Percentiles rank a stretch among this genome's conserved stretches.
Evolutionary conservation across 441 rosid species (phyloP).

Genomic region (Euphorbia schlechtendalii): DNA sequence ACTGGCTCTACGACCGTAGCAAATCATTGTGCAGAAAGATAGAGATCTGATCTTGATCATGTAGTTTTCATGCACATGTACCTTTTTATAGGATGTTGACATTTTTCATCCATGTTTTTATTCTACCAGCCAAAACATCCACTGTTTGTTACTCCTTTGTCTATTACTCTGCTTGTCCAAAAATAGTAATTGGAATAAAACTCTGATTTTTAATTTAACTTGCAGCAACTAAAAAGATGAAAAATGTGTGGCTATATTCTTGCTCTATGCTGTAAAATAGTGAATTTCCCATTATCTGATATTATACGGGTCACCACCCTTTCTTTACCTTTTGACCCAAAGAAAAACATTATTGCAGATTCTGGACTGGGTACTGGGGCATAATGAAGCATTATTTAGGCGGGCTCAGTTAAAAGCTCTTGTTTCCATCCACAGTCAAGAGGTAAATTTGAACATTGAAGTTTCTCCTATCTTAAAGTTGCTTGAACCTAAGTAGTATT

Average conservation of each 20-base stretch:
- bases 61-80: neutral
- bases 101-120: too few relatives aligned
- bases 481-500: too few relatives aligned
- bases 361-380: slow-evolving; percentile 84
- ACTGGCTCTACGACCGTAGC: neutral
- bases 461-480: neutral
- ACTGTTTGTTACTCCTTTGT: neutral
- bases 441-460: slow-evolving; percentile 42
- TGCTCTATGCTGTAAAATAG: neutral
- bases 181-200: too few relatives aligned
- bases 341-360: slow-evolving; percentile 39
- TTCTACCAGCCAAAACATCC: neutral
- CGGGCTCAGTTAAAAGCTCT: slow-evolving; percentile 95
- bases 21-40: slow-evolving; percentile 5
- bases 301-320: too few relatives aligned
- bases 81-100: neutral
- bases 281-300: neutral
- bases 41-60: neutral
- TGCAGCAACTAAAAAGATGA: neutral
- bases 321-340: slow-evolving; percentile 5
- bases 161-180: too few relatives aligned
- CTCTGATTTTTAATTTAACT: neutral
- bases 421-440: slow-evolving; percentile 86
- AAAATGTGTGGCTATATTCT: neutral
- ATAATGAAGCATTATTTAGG: slow-evolving; percentile 80